Conservation (phyloP, 768 basidiomycete genomes). For the Mycena venus region DNA sequence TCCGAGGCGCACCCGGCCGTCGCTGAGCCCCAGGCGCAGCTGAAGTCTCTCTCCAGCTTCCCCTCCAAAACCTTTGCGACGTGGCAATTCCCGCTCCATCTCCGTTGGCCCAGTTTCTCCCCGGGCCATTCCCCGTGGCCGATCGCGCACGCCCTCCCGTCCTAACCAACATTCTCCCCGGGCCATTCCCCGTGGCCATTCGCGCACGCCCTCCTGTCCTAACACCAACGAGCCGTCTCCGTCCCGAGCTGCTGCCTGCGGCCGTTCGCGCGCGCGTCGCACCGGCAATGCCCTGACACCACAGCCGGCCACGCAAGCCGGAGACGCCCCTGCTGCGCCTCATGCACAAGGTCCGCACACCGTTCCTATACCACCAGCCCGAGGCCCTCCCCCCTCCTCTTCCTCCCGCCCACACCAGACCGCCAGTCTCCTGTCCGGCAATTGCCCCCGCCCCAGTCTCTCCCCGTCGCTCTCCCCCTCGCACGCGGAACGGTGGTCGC, state of each 20-base stretch:
- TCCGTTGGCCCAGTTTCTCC: background rate
- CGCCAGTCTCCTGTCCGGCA: background rate
- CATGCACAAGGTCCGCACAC: background rate
- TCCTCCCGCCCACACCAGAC: background rate
- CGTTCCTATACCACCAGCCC: background rate
- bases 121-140: background rate
- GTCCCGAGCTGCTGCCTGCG: background rate
- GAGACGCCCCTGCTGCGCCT: background rate
- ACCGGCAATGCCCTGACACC: background rate
- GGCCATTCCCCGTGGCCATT: background rate
- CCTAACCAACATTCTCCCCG: background rate
- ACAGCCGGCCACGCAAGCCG: background rate
- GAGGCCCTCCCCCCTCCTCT: background rate
- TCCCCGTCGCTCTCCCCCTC: background rate
- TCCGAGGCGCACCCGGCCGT: too few species aligned
- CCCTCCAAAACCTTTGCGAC: too few species aligned
- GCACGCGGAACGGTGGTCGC: background rate
- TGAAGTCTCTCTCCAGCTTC: too few species aligned
- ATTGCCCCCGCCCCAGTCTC: background rate
- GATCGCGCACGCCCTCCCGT: background rate
- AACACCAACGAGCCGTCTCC: background rate
- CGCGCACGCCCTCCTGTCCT: background rate
- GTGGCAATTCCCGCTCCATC: too few species aligned
- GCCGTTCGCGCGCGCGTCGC: background rate
- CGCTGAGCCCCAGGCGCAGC: too few species aligned